These are phyloP conservation scores for Phytopythium chamaehyphon DNA, from an alignment of 352 stramenopile genomes.

Conservation along the genomic window DNA sequence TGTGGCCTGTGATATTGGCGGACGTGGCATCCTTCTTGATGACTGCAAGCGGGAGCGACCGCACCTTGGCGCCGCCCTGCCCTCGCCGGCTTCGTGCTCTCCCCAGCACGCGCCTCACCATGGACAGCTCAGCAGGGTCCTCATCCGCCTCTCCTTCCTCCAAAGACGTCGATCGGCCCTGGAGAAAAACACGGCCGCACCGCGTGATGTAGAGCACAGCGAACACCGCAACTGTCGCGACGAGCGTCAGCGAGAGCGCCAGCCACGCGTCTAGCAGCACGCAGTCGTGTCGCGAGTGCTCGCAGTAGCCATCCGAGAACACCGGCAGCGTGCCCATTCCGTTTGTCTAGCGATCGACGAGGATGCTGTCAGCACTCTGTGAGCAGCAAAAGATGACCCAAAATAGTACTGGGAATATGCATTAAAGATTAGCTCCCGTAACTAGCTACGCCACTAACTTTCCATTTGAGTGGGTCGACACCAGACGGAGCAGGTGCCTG, in stretches of 20 bases:
- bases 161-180: not conserved
- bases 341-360: not conserved
- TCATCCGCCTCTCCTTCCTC: not conserved
- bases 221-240: slow-evolving; percentile 25
- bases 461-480: too few relatives aligned
- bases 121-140: slow-evolving; percentile 11
- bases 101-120: slow-evolving; percentile 12
- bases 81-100: not conserved
- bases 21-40: slow-evolving; percentile 64
- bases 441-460: too few relatives aligned
- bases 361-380: not conserved
- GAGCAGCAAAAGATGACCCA: not conserved
- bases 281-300: slow-evolving; percentile 32
- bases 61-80: slow-evolving; percentile 17
- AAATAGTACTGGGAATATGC: too few relatives aligned
- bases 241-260: slow-evolving; percentile 35
- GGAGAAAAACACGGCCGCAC: slow-evolving; percentile 1
- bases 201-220: slow-evolving; percentile 12
- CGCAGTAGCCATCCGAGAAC: slow-evolving; percentile 50
- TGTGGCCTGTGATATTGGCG: slow-evolving; percentile 65
- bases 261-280: slow-evolving; percentile 67
- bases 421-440: too few relatives aligned
- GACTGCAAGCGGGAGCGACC: slow-evolving; percentile 50
- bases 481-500: too few relatives aligned
- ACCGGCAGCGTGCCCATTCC: slow-evolving; percentile 53